Evolutionary conservation across 768 basidiomycete species (phyloP).

Genomic region (Boletus rubescentipes): DNA sequence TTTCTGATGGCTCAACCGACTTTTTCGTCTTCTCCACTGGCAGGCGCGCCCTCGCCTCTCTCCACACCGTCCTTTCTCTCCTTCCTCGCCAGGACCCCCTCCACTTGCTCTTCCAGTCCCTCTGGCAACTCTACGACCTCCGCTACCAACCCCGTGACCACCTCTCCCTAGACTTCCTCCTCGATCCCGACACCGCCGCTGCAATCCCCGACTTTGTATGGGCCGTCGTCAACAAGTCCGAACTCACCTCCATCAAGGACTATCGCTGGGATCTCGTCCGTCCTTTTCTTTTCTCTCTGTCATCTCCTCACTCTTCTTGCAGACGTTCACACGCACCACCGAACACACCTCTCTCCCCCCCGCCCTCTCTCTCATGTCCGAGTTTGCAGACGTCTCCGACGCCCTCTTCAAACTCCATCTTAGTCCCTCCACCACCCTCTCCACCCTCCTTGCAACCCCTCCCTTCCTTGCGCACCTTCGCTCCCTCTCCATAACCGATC

Average conservation of each 20-base stretch:
- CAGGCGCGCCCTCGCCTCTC: conserved; percentile 67
- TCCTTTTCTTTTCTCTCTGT: conserved; percentile 13
- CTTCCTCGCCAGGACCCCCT: conserved; percentile 83
- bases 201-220: conserved; percentile 71
- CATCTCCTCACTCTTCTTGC: conserved; percentile 4
- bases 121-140: conserved; percentile 69
- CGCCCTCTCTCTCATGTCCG: conserved; percentile 75
- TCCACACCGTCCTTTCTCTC: conserved; percentile 79
- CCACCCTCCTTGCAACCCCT: conserved; percentile 61
- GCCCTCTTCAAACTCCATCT: conserved; percentile 57
- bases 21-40: conserved; percentile 89
- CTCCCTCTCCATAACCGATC: conserved; percentile 87
- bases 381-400: conserved; percentile 85
- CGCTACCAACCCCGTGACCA: conserved; percentile 68
- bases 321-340: conserved; percentile 82
- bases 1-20: conserved; percentile 71
- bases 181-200: conserved; percentile 41
- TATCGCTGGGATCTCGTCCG: conserved; percentile 86
- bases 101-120: conserved; percentile 60
- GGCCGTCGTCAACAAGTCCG: conserved; percentile 80
- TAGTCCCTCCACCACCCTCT: conserved; percentile 46
- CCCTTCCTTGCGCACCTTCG: conserved; percentile 75
- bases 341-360: conserved; percentile 64
- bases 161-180: conserved; percentile 77
- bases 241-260: conserved; percentile 65